phyloP scores from a whole-genome alignment of 2,329 filamentous ascomycete species.

The Clarireedia homoeocarpa region DNA sequence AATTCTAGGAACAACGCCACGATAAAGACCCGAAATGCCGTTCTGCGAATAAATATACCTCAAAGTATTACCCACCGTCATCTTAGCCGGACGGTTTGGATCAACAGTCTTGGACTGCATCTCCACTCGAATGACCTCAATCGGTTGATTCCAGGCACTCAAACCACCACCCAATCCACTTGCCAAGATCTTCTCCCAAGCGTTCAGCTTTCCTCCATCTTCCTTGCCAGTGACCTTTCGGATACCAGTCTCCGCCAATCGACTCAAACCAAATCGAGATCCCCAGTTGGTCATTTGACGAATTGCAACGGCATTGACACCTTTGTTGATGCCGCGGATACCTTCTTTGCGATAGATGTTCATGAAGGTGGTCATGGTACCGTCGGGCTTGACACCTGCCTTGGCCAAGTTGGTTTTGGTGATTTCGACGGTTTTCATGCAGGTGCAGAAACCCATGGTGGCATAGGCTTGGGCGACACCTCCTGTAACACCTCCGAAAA shows the following conservation, averaged over 20 bases:
- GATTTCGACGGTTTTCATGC: slow-evolving; percentile 99
- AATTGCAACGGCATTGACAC: slow-evolving; percentile 97
- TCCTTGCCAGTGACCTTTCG: slow-evolving; percentile 71
- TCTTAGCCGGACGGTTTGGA: slow-evolving; percentile 96
- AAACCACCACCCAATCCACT: slow-evolving; percentile 85
- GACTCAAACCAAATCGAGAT: slow-evolving; percentile 85
- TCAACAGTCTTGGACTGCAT: slow-evolving; percentile 99
- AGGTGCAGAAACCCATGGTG: slow-evolving; percentile 99
- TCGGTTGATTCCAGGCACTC: slow-evolving; percentile 98
- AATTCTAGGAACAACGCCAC: slow-evolving; percentile 88
- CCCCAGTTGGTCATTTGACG: slow-evolving; percentile 99
- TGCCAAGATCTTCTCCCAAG: slow-evolving; percentile 82
- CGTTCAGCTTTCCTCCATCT: slow-evolving; percentile 67
- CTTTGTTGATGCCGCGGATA: slow-evolving; percentile 93
- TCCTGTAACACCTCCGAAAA: slow-evolving; percentile 83
- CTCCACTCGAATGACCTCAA: slow-evolving; percentile 98
- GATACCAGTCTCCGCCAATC: slow-evolving; percentile 86
- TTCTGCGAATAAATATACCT: slow-evolving; percentile 87
- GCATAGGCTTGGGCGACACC: slow-evolving; percentile 97
- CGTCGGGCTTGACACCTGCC: slow-evolving; percentile 72
- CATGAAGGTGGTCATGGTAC: slow-evolving; percentile 93
- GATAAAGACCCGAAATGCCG: slow-evolving; percentile 87
- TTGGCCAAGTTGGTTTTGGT: slow-evolving; percentile 94
- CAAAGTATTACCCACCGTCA: slow-evolving; percentile 85
- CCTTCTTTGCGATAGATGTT: slow-evolving; percentile 93